Percentiles rank a stretch among this genome's conserved stretches.
These are phyloP conservation scores for Brassica incana DNA, from an alignment of 345 rosid species.

Conservation along the genomic window DNA sequence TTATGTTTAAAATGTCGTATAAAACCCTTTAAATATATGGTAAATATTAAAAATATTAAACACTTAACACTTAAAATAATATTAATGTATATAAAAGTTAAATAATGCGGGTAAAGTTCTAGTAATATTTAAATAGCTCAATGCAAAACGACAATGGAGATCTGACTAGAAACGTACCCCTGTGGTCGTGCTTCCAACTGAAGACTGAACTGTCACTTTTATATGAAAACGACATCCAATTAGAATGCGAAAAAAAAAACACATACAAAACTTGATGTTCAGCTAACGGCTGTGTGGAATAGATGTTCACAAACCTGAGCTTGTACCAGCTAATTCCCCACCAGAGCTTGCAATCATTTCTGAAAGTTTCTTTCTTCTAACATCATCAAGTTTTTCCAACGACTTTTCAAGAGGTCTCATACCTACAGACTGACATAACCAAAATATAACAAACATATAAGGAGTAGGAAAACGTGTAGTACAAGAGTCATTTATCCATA, in stretches of 20 bases:
- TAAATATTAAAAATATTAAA: too few species aligned
- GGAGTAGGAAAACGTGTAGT: conserved; percentile 9
- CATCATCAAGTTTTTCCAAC: conserved; percentile 97
- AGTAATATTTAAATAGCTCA: neutral
- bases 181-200: conserved; percentile 45
- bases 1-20: too few species aligned
- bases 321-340: conserved; percentile 51
- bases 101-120: too few species aligned
- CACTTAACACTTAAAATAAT: too few species aligned
- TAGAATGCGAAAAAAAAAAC: conserved; percentile 8
- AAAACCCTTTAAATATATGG: too few species aligned
- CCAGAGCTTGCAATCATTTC: conserved; percentile 88
- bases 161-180: conserved; percentile 47
- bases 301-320: conserved; percentile 57
- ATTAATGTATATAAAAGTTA: too few species aligned
- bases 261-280: conserved; percentile 20
- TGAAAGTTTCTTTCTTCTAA: conserved; percentile 90
- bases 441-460: conserved; percentile 20
- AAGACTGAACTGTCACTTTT: conserved; percentile 53
- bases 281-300: conserved; percentile 4
- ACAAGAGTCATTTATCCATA: conserved; percentile 4
- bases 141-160: conserved; percentile 2
- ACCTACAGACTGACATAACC: conserved; percentile 74
- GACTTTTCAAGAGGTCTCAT: conserved; percentile 98
- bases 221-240: conserved; percentile 33